Evolutionary conservation across 2,329 filamentous ascomycete genomes (phyloP), one percentile per base, ranked within the genome.

Genomic region (Domatiomyces catenatus): DNA sequence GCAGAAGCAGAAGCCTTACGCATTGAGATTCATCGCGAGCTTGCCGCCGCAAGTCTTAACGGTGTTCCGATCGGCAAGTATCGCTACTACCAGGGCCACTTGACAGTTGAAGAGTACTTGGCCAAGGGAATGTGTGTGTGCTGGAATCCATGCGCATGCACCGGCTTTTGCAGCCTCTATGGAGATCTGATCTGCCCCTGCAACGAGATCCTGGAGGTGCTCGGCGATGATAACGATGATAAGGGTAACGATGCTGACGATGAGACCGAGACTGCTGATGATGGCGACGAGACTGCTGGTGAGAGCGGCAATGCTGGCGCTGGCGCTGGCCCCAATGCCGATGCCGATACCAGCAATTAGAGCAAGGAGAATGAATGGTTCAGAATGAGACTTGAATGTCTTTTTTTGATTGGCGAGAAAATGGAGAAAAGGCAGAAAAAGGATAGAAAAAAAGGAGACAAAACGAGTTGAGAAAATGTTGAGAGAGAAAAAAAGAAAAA

Each of bases 101-200:
- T 58, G 55, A 58, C 48, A 17, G 24, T 58, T 19, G 58, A 55
- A 42, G 55, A 60, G 26, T 60, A 60, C 50, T 22, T 49, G 19
- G 52, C 24, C n/a, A 50, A 48, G 8, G 49, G 49, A 4, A 47
- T 60, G 19, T 60, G 58, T 46, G 49, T 60, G 18, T 60, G 58
- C 52, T 60, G 58, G 58, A 55, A 50, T 18, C 44, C 19, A 7
- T 60, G 58, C 50, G 53, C 46, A 42, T 60, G 58, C 51, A 50
- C 39, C 20, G 56, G 56, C 49, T 43, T 60, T 43, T 60, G 58
- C 52, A 56, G 53, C n/a, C 48, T 53, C 32, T 60, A 53, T 26
- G 54, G 44, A 22, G 58, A 60, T 28, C 43, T 60, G 47, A 19
- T 54, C 22, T 60, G 58, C 26, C 56, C 56, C n/a, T 60, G 58